Evolutionary conservation across 2,329 filamentous ascomycete genomes (phyloP).

Genomic region (Stemphylium vesicarium): DNA sequence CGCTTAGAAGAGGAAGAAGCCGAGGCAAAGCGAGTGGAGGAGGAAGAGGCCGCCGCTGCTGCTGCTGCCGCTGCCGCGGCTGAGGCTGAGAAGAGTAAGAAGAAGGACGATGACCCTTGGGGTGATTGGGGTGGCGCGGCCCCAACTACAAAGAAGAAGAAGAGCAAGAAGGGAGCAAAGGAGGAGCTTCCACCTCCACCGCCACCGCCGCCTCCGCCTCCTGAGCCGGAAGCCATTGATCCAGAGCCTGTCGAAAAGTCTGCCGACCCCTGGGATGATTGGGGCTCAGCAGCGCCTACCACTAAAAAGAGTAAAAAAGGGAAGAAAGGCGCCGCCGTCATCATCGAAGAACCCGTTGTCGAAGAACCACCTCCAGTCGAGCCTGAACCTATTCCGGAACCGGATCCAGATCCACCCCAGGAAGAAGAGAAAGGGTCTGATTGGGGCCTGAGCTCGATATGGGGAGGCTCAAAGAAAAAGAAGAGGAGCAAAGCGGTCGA

Average conservation of each 20-base stretch:
- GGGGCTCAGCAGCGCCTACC: slow-evolving; percentile 22
- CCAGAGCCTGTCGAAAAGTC: slow-evolving; percentile 36
- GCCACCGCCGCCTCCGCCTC: slow-evolving; percentile 45
- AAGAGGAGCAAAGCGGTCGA: slow-evolving; percentile 52
- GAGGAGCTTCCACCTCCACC: slow-evolving; percentile 34
- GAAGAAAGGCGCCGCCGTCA: slow-evolving; percentile 50
- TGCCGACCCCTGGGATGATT: slow-evolving; percentile 37
- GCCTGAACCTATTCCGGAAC: slow-evolving; percentile 27
- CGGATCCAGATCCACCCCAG: slow-evolving; percentile 35
- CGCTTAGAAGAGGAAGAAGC: slow-evolving; percentile 33
- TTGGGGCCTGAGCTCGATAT: slow-evolving; percentile 46
- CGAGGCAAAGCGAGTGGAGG: slow-evolving; percentile 28
- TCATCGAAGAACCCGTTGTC: slow-evolving; percentile 39
- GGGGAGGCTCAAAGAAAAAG: slow-evolving; percentile 55
- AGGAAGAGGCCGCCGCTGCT: slow-evolving; percentile 34
- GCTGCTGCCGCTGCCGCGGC: slow-evolving; percentile 27
- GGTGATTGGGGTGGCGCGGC: slow-evolving; percentile 38
- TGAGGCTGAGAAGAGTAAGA: slow-evolving; percentile 35
- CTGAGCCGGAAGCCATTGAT: slow-evolving; percentile 37
- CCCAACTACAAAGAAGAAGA: slow-evolving; percentile 38
- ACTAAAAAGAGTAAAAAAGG: slow-evolving; percentile 40
- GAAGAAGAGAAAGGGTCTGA: slow-evolving; percentile 42
- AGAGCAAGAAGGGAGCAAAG: slow-evolving; percentile 38
- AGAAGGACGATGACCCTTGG: slow-evolving; percentile 47
- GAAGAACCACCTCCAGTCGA: slow-evolving; percentile 27